Evolutionary conservation across 1,139 yeast genomes (phyloP).

Genomic region (Taiozyma sp.): DNA sequence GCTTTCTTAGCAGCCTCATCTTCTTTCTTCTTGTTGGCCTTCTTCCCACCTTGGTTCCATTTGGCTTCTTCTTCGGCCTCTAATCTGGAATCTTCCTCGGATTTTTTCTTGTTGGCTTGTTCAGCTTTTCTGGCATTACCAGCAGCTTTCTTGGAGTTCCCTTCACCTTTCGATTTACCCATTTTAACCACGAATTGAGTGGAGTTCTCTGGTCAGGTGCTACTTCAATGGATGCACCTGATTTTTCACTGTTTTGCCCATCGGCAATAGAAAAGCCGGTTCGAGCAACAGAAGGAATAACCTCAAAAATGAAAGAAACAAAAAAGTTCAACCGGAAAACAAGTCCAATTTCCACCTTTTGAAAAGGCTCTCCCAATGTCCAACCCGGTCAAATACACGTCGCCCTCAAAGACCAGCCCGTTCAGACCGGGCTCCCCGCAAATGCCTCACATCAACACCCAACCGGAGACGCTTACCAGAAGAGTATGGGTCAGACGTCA

Average conservation of each 20-base stretch:
- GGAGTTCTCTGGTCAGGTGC: background rate
- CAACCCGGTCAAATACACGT: constrained; percentile 6
- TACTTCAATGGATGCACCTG: constrained; percentile 11
- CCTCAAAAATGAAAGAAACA: background rate
- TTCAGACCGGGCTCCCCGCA: constrained; percentile 5
- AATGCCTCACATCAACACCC: constrained; percentile 6
- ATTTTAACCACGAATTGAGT: background rate
- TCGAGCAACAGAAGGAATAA: background rate
- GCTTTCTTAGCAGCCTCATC: constrained; percentile 55
- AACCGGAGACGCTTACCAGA: constrained; percentile 6
- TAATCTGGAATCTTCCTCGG: constrained; percentile 41
- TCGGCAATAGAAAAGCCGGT: background rate
- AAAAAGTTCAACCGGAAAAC: background rate
- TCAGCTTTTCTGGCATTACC: constrained; percentile 73
- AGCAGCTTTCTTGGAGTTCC: constrained; percentile 58
- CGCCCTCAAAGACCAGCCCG: constrained; percentile 5
- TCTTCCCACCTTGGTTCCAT: constrained; percentile 74
- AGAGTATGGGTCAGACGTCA: constrained; percentile 64
- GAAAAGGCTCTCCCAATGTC: background rate
- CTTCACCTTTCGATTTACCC: constrained; percentile 35
- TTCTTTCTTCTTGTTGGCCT: constrained; percentile 64
- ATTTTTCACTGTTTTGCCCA: background rate
- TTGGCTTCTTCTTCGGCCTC: constrained; percentile 55
- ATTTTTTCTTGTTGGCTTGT: constrained; percentile 54
- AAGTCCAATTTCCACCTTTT: background rate